Evolutionary conservation across 2,329 filamentous ascomycete species (phyloP), one percentile per base, ranked within the genome.

Genomic region (Ascochyta rabiei): DNA sequence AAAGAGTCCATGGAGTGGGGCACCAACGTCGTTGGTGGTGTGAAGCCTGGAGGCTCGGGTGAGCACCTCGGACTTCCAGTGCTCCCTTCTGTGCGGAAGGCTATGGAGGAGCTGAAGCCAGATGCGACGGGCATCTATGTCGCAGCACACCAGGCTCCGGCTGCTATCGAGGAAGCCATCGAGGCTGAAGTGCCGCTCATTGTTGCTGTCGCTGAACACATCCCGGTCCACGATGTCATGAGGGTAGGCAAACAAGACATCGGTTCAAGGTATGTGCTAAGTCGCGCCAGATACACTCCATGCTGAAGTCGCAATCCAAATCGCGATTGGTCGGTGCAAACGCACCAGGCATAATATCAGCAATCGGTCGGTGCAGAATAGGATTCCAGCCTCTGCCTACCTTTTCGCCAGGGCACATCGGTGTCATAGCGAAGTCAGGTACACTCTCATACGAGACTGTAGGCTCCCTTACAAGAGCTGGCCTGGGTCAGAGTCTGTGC

Each of bases 51-150:
- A 3, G 84, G 86, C 43, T 82, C 85, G 53, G 86, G 86, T 42
- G 85, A 90, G 67, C 89, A 93, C 76, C 77, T 93, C 18, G 89
- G 87, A 2, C 78, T 91, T 31, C 90, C 90, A 1, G 81, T 93
- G 1, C 78, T 91, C 18, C 86, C 89, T 1, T 86, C 83, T 38
- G 86, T 93, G 26, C 81, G 81, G 66, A 84, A 82, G 68, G 90
- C 90, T 6, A 86, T 89, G 77, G 83, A 88, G 62, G 79, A 84
- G 63, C 76, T 91, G 33, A 89, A 86, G 64, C 89, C 90, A 2
- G 86, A 92, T 75, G 90, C 89, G 4, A 91, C 89, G 1, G 89
- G 87, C 4, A 89, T 93, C 51, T 93, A 91, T 63, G 90, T 93
- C 2, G 87, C 89, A 1, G 89, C 89, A n/a, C 84, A 86, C 55